Base-by-base conservation (phyloP, 441 rosid species). In the Populus trichocarpa region DNA sequence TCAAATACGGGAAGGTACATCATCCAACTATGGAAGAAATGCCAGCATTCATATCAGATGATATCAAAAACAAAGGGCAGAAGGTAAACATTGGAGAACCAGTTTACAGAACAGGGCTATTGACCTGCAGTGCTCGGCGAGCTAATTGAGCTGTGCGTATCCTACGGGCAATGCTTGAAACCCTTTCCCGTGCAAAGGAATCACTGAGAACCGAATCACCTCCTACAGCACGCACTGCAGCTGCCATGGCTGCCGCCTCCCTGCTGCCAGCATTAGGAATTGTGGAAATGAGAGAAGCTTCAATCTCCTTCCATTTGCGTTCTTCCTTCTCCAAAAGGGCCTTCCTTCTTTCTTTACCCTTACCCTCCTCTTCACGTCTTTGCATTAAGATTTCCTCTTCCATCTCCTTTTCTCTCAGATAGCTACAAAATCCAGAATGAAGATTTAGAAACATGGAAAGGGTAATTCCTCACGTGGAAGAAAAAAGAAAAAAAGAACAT, bases 171-270 rank as follows among this genome's bases (percentile, higher is more conserved):
- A 97, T 97, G 86, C 96, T 89, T 71, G 99, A 91, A 79, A 97
- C 99, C 84, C 99, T 93, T 85, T 25, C n/a, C n/a, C n/a, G n/a
- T n/a, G n/a, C n/a, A n/a, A n/a, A n/a, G n/a, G n/a, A n/a, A n/a
- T n/a, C 99, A 88, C 93, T 97, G 59, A 97, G 94, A 83, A 97
- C 98, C 88, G 98, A 97, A 90, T 97, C 99, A 83, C 99, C 96
- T 80, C 99, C 99, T 30, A 97, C 99, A 36, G 99, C 99, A 81
- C 99, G 98, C 82, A 95, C 98, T 32, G 99, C 99, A 81, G 99
- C 98, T 78, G 99, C 94, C 99, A 97, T 91, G 79, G 99, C 99
- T 83, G 99, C 97, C 69, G 99, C 99, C 90, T 97, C 99, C 85
- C 99, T 93, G 88, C 85, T 89, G 64, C 99, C 98, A 86, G 99